Conservation (phyloP, 1,284 basidiomycete genomes). For the Chalciporus sp. region DNA sequence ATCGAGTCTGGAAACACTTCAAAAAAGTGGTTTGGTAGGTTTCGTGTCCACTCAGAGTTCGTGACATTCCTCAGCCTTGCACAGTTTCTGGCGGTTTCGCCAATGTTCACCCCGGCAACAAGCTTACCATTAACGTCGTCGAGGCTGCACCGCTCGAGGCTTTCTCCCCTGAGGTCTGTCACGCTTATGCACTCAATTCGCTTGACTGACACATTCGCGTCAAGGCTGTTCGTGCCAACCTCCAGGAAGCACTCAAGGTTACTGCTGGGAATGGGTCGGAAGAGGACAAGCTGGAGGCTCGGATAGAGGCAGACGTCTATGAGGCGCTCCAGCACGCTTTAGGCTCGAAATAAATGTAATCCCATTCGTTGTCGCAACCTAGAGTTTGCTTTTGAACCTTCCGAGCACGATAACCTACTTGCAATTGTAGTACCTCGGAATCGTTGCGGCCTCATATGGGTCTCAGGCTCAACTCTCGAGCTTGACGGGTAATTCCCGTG, state of each 20-base stretch:
- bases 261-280: slow-evolving; percentile 84
- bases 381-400: slow-evolving; percentile 10
- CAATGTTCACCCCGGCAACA: slow-evolving; percentile 97
- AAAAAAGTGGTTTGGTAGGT: slow-evolving; percentile 96
- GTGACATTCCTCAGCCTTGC: slow-evolving; percentile 10
- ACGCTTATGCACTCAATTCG: background rate
- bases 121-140: slow-evolving; percentile 94
- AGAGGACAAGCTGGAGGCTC: slow-evolving; percentile 92
- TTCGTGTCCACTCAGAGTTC: background rate
- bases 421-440: background rate
- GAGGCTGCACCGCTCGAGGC: slow-evolving; percentile 94
- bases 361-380: slow-evolving; percentile 6
- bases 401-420: background rate
- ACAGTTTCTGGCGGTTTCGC: slow-evolving; percentile 97
- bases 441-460: no score
- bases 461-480: background rate
- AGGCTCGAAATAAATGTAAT: slow-evolving; percentile 50
- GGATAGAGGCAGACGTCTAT: slow-evolving; percentile 95
- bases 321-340: slow-evolving; percentile 92
- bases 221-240: slow-evolving; percentile 87
- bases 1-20: slow-evolving; percentile 76
- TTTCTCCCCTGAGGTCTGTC: slow-evolving; percentile 80
- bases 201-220: slow-evolving; percentile 13
- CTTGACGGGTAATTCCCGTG: background rate
- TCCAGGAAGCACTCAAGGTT: slow-evolving; percentile 89